Evolutionary conservation across 257 asterid species (phyloP), one percentile per base, ranked within the genome.

Genomic region (Parsonsia alboflavescens): DNA sequence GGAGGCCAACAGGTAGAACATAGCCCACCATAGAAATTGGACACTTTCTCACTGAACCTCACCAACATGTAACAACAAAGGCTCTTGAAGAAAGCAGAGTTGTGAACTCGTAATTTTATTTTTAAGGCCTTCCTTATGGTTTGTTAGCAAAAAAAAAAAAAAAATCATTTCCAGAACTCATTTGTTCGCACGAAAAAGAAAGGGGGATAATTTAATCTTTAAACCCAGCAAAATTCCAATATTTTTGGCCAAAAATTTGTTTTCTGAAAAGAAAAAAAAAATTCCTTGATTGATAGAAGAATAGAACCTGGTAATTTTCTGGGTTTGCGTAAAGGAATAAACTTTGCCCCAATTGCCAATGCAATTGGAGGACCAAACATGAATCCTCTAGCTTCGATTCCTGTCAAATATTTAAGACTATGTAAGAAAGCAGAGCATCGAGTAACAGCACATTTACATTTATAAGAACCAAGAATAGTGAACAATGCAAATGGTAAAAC

Each of bases 321-420:
- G 0, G 91, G 96, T 82, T 90, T 89, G 13, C 93, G 85, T 48
- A 89, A 77, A 65, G 95, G 97, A 61, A 93, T 68, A 65, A 86
- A 85, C 78, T 88, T 91, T 68, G 97, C 97, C 22, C 96, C 96
- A 72, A 91, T 88, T 62, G 93, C 95, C 77, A 89, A 81, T 44
- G 97, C 97, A 82, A 91, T 85, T 0, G 96, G 77, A 69, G 96
- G 84, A 58, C 88, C 97, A 81, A 91, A 91, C 78, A 88, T 84
- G 73, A 91, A 91, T 39, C 97, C 97, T 80, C 97, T 84, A 19
- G 97, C 93, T 79, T 91, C 97, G 80, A 91, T 87, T 79, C 97
- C 97, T 89, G 67, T 48, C 76, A 76, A 41, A 80, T 72, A 52
- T 57, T 75, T 72, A 24, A 63, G 59, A 42, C 46, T 42, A 0